These are phyloP conservation scores for Trichoderma erinaceum DNA, from an alignment of 495 filamentous ascomycete genomes.

Conservation along the genomic window DNA sequence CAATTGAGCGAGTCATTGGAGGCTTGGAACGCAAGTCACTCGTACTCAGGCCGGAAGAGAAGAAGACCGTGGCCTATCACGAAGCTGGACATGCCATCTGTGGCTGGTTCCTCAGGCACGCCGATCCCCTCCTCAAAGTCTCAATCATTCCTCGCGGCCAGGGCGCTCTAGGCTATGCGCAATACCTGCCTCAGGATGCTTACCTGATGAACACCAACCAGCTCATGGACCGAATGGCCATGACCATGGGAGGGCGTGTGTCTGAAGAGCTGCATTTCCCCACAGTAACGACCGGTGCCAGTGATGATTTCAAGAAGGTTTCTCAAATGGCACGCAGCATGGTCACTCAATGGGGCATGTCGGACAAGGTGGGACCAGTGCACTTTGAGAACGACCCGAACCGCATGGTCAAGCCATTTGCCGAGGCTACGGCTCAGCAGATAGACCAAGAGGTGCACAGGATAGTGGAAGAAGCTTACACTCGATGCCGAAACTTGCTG, in stretches of 20 bases:
- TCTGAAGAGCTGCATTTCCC: constrained; percentile 95
- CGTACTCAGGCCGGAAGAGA: constrained; percentile 86
- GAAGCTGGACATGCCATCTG: constrained; percentile 98
- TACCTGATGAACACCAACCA: constrained; percentile 94
- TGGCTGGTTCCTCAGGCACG: constrained; percentile 95
- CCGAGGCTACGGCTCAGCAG: constrained; percentile 81
- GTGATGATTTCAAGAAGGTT: constrained; percentile 98
- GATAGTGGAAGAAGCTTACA: constrained; percentile 87
- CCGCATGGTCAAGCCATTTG: constrained; percentile 88
- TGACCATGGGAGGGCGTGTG: constrained; percentile 92
- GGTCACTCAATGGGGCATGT: constrained; percentile 99
- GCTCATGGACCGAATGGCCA: constrained; percentile 99
- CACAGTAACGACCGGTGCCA: constrained; percentile 88
- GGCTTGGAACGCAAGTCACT: constrained; percentile 94
- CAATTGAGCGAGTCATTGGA: constrained; percentile 94
- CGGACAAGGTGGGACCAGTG: constrained; percentile 80
- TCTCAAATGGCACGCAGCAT: constrained; percentile 91
- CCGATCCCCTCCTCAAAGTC: constrained; percentile 94
- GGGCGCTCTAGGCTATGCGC: constrained; percentile 89
- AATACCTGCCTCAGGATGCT: constrained; percentile 88
- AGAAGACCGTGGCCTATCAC: constrained; percentile 92
- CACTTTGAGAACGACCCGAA: constrained; percentile 77
- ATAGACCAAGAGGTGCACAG: constrained; percentile 87
- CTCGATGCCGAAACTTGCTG: constrained; percentile 78
- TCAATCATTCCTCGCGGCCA: constrained; percentile 96